phyloP scores from a whole-genome alignment of 805 yeast genomes.

The Alloascoidea hylecoeti region DNA sequence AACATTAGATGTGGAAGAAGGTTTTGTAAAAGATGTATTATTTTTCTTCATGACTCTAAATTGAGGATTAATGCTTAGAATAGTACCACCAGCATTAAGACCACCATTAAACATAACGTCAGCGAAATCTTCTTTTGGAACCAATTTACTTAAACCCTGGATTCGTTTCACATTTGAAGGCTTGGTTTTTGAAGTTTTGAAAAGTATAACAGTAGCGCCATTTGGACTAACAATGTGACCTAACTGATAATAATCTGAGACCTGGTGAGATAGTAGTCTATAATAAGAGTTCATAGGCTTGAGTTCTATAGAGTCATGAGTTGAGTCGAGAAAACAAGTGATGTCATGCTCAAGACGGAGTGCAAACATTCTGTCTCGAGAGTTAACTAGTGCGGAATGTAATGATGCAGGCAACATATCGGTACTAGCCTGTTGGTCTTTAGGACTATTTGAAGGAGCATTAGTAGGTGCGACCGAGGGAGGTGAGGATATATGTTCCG shows the following conservation, averaged over 20 bases:
- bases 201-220: conserved; percentile 30
- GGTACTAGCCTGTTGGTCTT: too few relatives aligned
- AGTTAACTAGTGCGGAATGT: conserved; percentile 24
- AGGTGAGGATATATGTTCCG: conserved; percentile 2
- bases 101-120: too few relatives aligned
- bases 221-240: conserved; percentile 40
- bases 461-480: too few relatives aligned
- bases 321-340: conserved; percentile 29
- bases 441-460: too few relatives aligned
- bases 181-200: conserved; percentile 14
- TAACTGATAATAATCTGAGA: conserved; percentile 51
- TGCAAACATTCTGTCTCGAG: conserved; percentile 34
- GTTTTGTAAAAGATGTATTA: too few relatives aligned
- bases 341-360: conserved; percentile 32
- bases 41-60: too few relatives aligned
- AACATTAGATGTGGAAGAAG: too few relatives aligned
- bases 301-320: conserved; percentile 27
- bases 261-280: conserved; percentile 51
- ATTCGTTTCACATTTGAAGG: not conserved
- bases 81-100: too few relatives aligned
- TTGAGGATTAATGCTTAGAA: too few relatives aligned
- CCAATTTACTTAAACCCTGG: conserved; percentile 5
- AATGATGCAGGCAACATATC: conserved; percentile 17
- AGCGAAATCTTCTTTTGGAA: too few relatives aligned
- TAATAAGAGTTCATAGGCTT: conserved; percentile 55